Percentiles rank a stretch among this genome's conserved stretches.
Conservation (phyloP, 768 basidiomycete genomes). For the Amanita subjunquillea region DNA sequence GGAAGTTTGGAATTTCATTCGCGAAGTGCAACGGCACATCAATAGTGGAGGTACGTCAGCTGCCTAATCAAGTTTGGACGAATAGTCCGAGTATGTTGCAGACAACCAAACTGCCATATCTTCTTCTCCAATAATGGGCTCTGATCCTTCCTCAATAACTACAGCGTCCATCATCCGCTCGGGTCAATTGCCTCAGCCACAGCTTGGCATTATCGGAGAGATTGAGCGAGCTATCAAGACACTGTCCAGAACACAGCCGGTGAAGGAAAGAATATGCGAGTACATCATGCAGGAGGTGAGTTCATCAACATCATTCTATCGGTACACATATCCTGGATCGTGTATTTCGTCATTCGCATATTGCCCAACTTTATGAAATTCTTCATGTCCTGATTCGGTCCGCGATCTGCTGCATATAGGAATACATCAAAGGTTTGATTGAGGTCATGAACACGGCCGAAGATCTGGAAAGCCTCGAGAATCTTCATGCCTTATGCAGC, state of each 20-base stretch:
- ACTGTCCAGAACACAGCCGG: conserved; percentile 56
- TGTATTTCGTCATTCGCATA: conserved; percentile 8
- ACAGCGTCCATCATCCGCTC: conserved; percentile 58
- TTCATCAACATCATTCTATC: conserved; percentile 7
- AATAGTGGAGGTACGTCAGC: conserved; percentile 43
- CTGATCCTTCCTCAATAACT: conserved; percentile 43
- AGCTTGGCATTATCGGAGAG: conserved; percentile 66
- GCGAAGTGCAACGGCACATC: conserved; percentile 84
- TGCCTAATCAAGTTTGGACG: background rate
- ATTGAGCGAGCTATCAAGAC: conserved; percentile 73
- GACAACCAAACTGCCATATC: conserved; percentile 39
- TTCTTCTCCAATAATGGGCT: conserved; percentile 52
- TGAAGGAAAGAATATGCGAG: conserved; percentile 83
- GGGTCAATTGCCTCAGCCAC: conserved; percentile 66
- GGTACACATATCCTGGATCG: background rate
- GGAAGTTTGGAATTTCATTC: conserved; percentile 96
- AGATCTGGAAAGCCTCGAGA: conserved; percentile 84
- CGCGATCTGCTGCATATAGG: conserved; percentile 30
- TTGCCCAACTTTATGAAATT: conserved; percentile 8
- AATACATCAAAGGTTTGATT: conserved; percentile 82
- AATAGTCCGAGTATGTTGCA: conserved; percentile 13
- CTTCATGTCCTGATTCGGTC: conserved; percentile 12
- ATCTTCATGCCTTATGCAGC: conserved; percentile 83
- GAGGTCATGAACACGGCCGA: conserved; percentile 82
- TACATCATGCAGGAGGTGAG: conserved; percentile 79